Base-by-base conservation (phyloP, 345 rosid genomes). In the Lenwebbia sp. region DNA sequence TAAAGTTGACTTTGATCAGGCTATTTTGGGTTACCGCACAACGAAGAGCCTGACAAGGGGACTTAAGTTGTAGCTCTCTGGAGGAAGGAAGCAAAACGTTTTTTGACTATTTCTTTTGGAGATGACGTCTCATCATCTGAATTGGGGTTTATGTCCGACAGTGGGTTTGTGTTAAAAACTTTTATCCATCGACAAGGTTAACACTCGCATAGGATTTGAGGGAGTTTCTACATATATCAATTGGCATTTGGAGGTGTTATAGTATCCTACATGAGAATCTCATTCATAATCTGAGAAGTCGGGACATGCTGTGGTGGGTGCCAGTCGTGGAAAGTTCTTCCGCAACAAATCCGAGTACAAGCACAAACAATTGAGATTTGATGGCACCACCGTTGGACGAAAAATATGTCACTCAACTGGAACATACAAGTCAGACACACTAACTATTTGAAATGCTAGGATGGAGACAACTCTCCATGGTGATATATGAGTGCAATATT, bases 211-310 rank as follows among this genome's bases (percentile, higher is more conserved):
- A 30, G 0, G 10, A 62, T 62, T 12, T 14, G 22, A 21, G 75
- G 40, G 10, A 62, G 75, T 62, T 62, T 62, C 40, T 30, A 0
- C 0, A 15, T 62, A 62, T 15, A 14, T 15, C 11, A 0, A 28
- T 1, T 4, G 40, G 11, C 40, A 14, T 30, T 62, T 0, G 1
- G 30, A 28, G 22, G 22, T 0, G 1, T 14, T 15, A 62, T 15
- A 14, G n/a, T n/a, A n/a, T n/a, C n/a, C n/a, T n/a, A n/a, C n/a
- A n/a, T n/a, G n/a, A n/a, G n/a, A n/a, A n/a, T n/a, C n/a, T n/a
- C n/a, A n/a, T n/a, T n/a, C n/a, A n/a, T n/a, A n/a, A n/a, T n/a
- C n/a, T n/a, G n/a, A n/a, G n/a, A n/a, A n/a, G n/a, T n/a, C n/a
- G n/a, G n/a, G n/a, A n/a, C n/a, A n/a, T n/a, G n/a, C n/a, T n/a